These are phyloP conservation scores for Clathrospora elynae DNA, from an alignment of 2,329 filamentous ascomycete genomes.

Conservation along the genomic window DNA sequence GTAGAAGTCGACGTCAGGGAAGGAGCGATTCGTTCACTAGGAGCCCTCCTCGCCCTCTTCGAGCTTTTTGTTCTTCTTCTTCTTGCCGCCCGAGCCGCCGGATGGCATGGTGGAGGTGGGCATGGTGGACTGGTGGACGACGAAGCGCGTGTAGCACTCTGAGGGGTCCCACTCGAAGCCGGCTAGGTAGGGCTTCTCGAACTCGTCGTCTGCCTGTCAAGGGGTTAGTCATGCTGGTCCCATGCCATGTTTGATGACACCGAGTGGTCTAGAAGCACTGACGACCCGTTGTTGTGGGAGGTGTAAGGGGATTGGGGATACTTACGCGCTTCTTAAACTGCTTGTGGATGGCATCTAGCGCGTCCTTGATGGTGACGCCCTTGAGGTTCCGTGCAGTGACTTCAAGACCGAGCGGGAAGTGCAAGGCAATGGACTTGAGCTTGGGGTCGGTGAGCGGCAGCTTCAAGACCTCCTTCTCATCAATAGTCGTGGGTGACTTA, in stretches of 20 bases:
- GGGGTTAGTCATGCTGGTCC: constrained; percentile 24
- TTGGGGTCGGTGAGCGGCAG: constrained; percentile 78
- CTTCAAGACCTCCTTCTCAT: constrained; percentile 84
- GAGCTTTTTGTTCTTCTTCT: constrained; percentile 49
- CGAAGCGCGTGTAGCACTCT: constrained; percentile 83
- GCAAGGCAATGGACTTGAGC: constrained; percentile 91
- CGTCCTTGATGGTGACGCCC: constrained; percentile 97
- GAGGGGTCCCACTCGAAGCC: constrained; percentile 98
- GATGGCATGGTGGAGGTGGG: constrained; percentile 29
- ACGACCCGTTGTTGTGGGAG: too few species aligned
- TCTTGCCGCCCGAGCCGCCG: constrained; percentile 54
- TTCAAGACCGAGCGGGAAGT: constrained; percentile 85
- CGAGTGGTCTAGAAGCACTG: background rate
- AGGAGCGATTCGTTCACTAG: constrained; percentile 49
- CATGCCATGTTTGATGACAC: background rate
- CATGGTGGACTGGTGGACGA: constrained; percentile 83
- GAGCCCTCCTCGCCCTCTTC: constrained; percentile 28
- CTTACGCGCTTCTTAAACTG: constrained; percentile 93
- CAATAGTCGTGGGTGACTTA: constrained; percentile 75
- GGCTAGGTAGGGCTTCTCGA: constrained; percentile 83
- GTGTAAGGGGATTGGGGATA: constrained; percentile 20
- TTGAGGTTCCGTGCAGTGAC: constrained; percentile 89
- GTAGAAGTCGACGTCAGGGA: constrained; percentile 40
- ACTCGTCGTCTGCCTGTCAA: constrained; percentile 77
- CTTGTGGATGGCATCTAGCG: constrained; percentile 93